Evolutionary conservation across 306 rosid species (phyloP), one percentile per base, ranked within the genome.

Genomic region (Quercus berberidifolia): DNA sequence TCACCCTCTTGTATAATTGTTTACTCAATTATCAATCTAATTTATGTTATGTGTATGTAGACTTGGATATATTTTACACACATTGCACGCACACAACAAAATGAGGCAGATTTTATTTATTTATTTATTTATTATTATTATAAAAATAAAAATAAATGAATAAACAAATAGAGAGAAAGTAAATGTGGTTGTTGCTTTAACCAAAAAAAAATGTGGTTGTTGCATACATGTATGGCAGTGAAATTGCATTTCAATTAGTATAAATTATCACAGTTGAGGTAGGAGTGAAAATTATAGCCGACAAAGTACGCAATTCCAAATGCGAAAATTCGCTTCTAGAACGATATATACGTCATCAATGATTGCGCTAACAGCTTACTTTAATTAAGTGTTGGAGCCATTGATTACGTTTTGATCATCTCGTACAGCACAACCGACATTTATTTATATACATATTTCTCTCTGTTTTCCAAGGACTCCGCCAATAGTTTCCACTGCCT

Each of bases 321-420:
- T 55, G 31, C 13, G 11, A 23, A 7, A 18, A 71, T 60, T 51
- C 77, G 43, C 78, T 75, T 83, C 86, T 79, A 79, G 86, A 83
- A 79, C 5, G n/a, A 14, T 51, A 8, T 41, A 41, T 41, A 75
- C 76, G 77, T 79, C 83, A 79, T 28, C 76, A 41, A 71, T 75
- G 76, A 70, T 74, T 41, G 79, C 18, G 33, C 30, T 23, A 25
- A 70, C 51, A 41, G 62, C 71, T 57, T 11, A 51, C 10, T 49
- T 28, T 35, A n/a, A 15, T 28, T 51, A 59, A 5, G 14, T 23
- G 12, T 59, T 59, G 65, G 15, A 23, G 7, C 31, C 12, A 28
- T 60, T 60, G 67, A 60, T 60, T 12, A 60, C 67, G 33, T 12
- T 25, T 59, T 60, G 19, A 4, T 25, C 20, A 26, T 5, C 69